A percentile compares a stretch with the other conserved stretches of the same genome.
phyloP scores from a whole-genome alignment of 1,284 basidiomycete species.

The Coriolopsis trogii region DNA sequence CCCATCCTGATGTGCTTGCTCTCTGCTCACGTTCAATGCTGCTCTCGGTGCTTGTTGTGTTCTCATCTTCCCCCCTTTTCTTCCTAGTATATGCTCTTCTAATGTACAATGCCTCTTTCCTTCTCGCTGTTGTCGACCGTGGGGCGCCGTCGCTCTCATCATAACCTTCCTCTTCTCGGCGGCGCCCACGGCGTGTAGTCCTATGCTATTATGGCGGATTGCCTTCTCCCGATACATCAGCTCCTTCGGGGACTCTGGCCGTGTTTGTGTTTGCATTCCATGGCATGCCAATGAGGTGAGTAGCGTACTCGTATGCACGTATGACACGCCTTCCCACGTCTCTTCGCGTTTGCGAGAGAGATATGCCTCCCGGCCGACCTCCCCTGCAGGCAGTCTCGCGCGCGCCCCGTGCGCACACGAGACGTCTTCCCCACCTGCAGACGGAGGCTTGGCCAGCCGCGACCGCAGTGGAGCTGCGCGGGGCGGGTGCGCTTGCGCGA shows the following conservation, averaged over 20 bases:
- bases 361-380: constrained; percentile 18
- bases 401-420: background rate
- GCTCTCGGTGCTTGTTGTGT: constrained; percentile 29
- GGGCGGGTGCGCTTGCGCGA: constrained; percentile 22
- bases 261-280: no score
- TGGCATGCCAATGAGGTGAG: no score
- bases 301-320: background rate
- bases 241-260: no score
- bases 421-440: constrained; percentile 11
- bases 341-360: background rate
- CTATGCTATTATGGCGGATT: constrained; percentile 14
- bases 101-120: no score
- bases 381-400: constrained; percentile 20
- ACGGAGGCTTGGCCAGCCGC: constrained; percentile 13
- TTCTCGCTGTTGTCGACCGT: constrained; percentile 10
- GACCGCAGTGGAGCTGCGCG: constrained; percentile 23
- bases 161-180: no score
- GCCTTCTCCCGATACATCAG: background rate
- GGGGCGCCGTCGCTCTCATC: background rate
- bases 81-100: constrained; percentile 10
- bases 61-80: constrained; percentile 15
- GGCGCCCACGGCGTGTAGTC: constrained; percentile 19
- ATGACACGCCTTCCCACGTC: background rate
- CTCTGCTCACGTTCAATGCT: constrained; percentile 9
- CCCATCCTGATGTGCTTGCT: constrained; percentile 10